phyloP scores from a whole-genome alignment of 495 filamentous ascomycete species.

The Penicillium turbatum region DNA sequence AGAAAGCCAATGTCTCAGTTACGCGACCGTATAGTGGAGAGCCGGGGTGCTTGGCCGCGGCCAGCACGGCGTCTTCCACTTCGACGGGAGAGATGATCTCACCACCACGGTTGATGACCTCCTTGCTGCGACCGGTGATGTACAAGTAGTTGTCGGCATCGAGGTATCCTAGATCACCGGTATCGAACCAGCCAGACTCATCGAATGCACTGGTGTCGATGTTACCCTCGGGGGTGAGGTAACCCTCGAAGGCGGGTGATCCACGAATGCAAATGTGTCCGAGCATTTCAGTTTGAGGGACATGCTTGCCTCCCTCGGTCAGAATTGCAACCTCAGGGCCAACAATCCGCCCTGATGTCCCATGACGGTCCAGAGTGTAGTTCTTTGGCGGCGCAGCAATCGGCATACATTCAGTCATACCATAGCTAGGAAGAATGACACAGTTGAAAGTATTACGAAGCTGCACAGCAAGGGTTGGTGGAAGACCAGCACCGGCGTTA shows the following conservation, averaged over 20 bases:
- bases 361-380: slow-evolving; percentile 38
- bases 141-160: slow-evolving; percentile 59
- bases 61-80: slow-evolving; percentile 67
- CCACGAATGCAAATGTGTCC: slow-evolving; percentile 44
- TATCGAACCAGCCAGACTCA: slow-evolving; percentile 43
- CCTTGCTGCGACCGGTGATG: slow-evolving; percentile 71
- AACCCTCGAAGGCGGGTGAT: slow-evolving; percentile 40
- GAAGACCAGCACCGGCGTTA: slow-evolving; percentile 43
- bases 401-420: slow-evolving; percentile 50
- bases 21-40: slow-evolving; percentile 33
- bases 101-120: slow-evolving; percentile 73
- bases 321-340: slow-evolving; percentile 40
- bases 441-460: slow-evolving; percentile 37
- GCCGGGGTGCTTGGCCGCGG: slow-evolving; percentile 30
- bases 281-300: slow-evolving; percentile 15
- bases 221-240: slow-evolving; percentile 28
- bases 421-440: slow-evolving; percentile 42
- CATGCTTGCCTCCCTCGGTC: slow-evolving; percentile 17
- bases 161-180: slow-evolving; percentile 45
- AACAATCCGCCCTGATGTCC: slow-evolving; percentile 40
- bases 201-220: slow-evolving; percentile 37
- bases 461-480: slow-evolving; percentile 35
- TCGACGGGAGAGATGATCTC: slow-evolving; percentile 80
- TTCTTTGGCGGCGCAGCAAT: slow-evolving; percentile 36
- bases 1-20: slow-evolving; percentile 39